Base-by-base conservation (phyloP, 306 rosid genomes). In the Rubus parviflorus region DNA sequence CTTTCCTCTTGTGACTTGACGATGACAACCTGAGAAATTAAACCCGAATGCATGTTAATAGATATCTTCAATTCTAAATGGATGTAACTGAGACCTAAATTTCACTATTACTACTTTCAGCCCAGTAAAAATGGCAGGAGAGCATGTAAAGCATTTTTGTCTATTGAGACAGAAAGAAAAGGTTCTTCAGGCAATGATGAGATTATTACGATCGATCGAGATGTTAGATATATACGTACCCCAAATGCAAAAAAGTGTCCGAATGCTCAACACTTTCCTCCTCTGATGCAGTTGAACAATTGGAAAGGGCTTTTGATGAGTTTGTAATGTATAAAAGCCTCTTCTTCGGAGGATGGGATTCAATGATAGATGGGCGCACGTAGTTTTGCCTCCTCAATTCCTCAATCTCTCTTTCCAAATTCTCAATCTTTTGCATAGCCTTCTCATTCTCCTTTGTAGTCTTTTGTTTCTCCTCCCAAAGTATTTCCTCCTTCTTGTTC, bases 401-500 rank as follows among this genome's bases (percentile, higher is more conserved):
- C 70, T 79, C 82, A 49, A 88, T 73, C 91, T 89, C 81, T 88
- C 85, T 80, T 88, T 87, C 62, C 42, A 90, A 80, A 77, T 79
- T 74, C 77, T 90, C 92, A 46, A 84, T 90, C 73, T 92, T 93
- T 48, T 73, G 40, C 88, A 84, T 17, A 38, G 88, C 86, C 75
- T 14, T 37, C 45, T 63, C 45, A 63, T 37, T 41, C 43, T 35
- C 45, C 45, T 63, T 37, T 1, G 2, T 3, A 30, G 68, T 15
- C 22, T 63, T 37, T 37, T 37, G 68, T 63, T 35, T 37, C 68
- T 86, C 88, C 82, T 90, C 96, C 65, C 81, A 5, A 53, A 89
- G 84, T 69, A 83, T 51, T 70, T 86, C 82, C 81, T 92, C 97
- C 90, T 89, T 89, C 82, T 86, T 90, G 77, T 81, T 80, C 85